Evolutionary conservation across 2,329 filamentous ascomycete species (phyloP), one percentile per base, ranked within the genome.

Genomic region (Pseudocercospora pini-densiflorae): DNA sequence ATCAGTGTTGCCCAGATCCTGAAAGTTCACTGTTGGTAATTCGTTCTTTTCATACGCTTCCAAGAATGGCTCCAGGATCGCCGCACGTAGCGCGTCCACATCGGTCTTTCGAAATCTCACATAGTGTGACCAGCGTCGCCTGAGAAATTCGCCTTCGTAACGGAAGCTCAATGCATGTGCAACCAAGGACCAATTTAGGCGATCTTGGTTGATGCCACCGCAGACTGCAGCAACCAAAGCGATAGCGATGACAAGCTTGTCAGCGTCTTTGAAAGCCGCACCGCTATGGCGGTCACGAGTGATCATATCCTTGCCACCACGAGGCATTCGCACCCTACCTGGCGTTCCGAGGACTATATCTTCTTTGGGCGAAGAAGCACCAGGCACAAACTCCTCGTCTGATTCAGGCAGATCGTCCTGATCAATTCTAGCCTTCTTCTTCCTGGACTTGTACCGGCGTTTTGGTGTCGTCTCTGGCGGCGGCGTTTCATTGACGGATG

Each of bases 21-120:
- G 83, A 69, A 87, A 91, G 75, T 92, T 82, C 21, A 94, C 81
- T 1, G 82, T 77, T 1, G 88, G 84, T 1, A 94, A 70, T 67
- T 89, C 84, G 8, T 85, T 85, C 1, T 81, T 82, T 69, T 89
- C 86, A 70, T 93, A 92, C 0, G 90, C 90, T 55, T 83, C 78
- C 5, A 92, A 79, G 71, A 92, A 92, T 7, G 82, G 83, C 16
- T 86, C 81, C 71, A 91, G 88, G 69, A 94, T 92, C 57, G 87
- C 85, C 5, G 83, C 80, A 5, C 87, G 88, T 53, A 91, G 74
- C 47, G 85, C 84, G 4, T 86, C 80, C 40, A 75, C 70, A 16
- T 72, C 69, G 2, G 49, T 62, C 16, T 63, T 65, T 12, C 71
- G 69, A 54, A 62, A 67, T 5, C 69, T 69, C 36, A 63, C 76